These are phyloP conservation scores for Inonotus hispidus DNA, from an alignment of 1,284 basidiomycete genomes.

Conservation along the genomic window DNA sequence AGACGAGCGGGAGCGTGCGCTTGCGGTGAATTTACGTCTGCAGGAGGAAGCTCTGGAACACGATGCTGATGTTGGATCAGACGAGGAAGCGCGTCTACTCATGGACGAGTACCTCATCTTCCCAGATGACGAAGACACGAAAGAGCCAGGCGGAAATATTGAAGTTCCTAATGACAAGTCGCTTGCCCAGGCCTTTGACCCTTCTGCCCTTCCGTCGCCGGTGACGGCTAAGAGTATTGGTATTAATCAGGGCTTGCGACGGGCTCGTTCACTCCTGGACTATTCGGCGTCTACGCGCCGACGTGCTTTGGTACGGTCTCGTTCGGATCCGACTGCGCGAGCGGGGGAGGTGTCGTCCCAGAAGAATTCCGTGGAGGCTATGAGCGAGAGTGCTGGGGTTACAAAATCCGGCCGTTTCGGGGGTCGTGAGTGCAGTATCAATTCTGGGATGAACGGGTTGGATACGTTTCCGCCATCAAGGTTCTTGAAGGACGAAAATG, in stretches of 20 bases:
- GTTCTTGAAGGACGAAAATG: not conserved
- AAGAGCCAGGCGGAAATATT: not conserved
- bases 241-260: not conserved
- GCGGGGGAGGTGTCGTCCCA: not conserved
- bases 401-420: not conserved
- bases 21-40: constrained; percentile 1
- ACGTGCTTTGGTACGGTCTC: not conserved
- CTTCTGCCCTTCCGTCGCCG: not conserved
- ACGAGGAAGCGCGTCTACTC: not conserved
- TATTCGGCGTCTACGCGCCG: constrained; percentile 4
- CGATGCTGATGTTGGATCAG: not conserved
- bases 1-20: not conserved
- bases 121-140: not conserved
- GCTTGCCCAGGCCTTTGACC: not conserved
- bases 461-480: not conserved
- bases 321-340: not conserved
- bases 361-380: not conserved
- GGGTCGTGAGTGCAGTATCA: not conserved
- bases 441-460: not conserved
- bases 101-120: constrained; percentile 1
- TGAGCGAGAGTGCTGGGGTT: not conserved
- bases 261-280: not conserved
- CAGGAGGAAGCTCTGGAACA: not conserved
- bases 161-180: not conserved
- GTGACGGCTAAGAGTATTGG: not conserved